phyloP scores from a whole-genome alignment of 2,329 filamentous ascomycete genomes.

The Talaromyces marneffei region DNA sequence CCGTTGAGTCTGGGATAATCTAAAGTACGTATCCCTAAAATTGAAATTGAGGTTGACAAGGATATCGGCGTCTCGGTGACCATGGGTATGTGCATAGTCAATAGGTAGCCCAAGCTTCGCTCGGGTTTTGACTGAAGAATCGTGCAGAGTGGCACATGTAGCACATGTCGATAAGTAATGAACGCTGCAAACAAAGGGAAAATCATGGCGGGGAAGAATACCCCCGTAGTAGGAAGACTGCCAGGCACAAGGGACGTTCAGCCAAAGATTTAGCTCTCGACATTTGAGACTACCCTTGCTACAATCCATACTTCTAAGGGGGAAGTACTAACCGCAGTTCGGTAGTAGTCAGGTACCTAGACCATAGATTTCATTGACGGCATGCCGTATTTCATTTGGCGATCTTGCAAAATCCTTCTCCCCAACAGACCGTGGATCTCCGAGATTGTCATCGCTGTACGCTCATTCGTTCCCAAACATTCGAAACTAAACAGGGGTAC shows the following conservation, averaged over 20 bases:
- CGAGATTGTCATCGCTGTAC: not conserved
- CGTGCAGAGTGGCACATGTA: not conserved
- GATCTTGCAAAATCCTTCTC: not conserved
- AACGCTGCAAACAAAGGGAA: not conserved
- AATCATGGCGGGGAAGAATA: not conserved
- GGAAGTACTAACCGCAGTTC: not conserved
- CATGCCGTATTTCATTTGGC: not conserved
- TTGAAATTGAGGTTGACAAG: not conserved
- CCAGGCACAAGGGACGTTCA: not conserved
- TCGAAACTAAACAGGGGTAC: not conserved
- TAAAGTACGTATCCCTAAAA: not conserved
- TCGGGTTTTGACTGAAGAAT: not conserved
- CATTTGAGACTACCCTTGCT: not conserved
- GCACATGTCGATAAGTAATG: not conserved
- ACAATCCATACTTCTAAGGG: not conserved
- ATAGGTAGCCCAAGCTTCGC: too few species aligned
- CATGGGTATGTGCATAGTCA: conserved; percentile 2
- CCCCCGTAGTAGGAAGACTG: not conserved
- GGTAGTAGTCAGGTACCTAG: not conserved
- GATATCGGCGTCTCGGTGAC: conserved; percentile 5
- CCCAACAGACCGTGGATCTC: not conserved
- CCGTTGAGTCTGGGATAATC: not conserved
- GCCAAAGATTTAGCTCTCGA: not conserved
- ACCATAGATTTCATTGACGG: not conserved
- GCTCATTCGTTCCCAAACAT: not conserved